Conservation (phyloP, 305 asterid genomes). For the Nicotiana rustica region DNA sequence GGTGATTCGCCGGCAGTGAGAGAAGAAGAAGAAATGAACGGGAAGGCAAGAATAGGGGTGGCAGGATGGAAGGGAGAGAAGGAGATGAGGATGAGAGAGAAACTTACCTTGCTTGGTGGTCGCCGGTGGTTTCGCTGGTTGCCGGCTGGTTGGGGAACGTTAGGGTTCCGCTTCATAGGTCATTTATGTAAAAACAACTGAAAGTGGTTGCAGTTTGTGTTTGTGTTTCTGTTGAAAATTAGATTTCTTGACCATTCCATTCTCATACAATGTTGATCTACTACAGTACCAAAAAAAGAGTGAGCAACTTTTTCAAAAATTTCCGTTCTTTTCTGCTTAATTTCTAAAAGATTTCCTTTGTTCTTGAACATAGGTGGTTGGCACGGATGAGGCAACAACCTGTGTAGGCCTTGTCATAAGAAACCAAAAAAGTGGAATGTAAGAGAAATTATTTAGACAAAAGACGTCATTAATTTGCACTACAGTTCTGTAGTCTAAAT, state of each 20-base stretch:
- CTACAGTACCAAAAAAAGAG: not conserved
- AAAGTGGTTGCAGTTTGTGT: not conserved
- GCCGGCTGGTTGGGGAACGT: no score
- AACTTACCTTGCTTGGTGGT: no score
- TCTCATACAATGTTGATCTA: slow-evolving; percentile 13
- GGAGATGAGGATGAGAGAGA: no score
- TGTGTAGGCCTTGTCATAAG: slow-evolving; percentile 85
- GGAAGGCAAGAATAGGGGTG: no score
- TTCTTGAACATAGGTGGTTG: slow-evolving; percentile 67
- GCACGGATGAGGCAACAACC: slow-evolving; percentile 98
- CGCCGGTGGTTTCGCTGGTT: no score
- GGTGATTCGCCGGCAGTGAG: no score
- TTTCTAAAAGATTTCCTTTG: slow-evolving; percentile 28
- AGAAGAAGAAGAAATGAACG: no score
- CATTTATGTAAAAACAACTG: slow-evolving; percentile 14
- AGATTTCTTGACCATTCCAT: slow-evolving; percentile 16
- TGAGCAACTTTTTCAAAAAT: not conserved
- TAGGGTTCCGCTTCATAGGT: no score
- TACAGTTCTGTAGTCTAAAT: slow-evolving; percentile 18
- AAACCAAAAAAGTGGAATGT: slow-evolving; percentile 79
- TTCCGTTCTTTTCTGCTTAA: slow-evolving; percentile 5
- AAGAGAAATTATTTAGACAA: slow-evolving; percentile 43
- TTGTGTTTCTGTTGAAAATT: not conserved
- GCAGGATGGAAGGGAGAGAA: no score
- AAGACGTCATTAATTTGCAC: not conserved